Conservation (phyloP, 495 filamentous ascomycete species). For the Aspergillus avenaceus region DNA sequence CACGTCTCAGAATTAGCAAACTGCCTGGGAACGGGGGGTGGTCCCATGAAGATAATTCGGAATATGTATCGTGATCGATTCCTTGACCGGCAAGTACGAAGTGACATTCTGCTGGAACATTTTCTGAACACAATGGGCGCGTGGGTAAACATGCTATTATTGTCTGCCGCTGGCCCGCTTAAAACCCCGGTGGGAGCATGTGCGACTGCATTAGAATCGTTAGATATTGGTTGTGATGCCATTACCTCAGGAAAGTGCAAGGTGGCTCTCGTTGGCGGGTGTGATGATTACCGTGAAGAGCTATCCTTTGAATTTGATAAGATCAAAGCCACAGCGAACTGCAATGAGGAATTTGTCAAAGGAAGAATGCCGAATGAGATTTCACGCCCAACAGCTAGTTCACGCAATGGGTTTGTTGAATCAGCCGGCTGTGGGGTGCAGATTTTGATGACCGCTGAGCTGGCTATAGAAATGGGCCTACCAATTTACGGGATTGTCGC, state of each 20-base stretch:
- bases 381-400: constrained; percentile 94
- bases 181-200: constrained; percentile 98
- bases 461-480: constrained; percentile 96
- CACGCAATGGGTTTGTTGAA: constrained; percentile 96
- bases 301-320: constrained; percentile 99
- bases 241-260: constrained; percentile 95
- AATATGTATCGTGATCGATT: constrained; percentile 98
- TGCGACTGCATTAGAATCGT: constrained; percentile 92
- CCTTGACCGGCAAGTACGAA: constrained; percentile 91
- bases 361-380: constrained; percentile 93
- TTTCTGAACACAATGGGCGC: constrained; percentile 99
- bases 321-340: constrained; percentile 98
- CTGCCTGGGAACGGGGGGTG: constrained; percentile 94
- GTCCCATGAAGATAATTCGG: constrained; percentile 70
- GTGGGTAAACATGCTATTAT: constrained; percentile 98
- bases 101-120: constrained; percentile 96
- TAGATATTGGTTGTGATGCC: constrained; percentile 95
- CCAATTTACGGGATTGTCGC: constrained; percentile 94
- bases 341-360: constrained; percentile 87
- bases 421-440: constrained; percentile 97
- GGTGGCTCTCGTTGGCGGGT: constrained; percentile 94
- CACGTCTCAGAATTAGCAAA: constrained; percentile 97
- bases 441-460: constrained; percentile 90
- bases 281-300: constrained; percentile 98
- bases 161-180: constrained; percentile 95